A percentile compares a stretch with the other conserved stretches of the same genome.
These are phyloP conservation scores for Ganoderma sinense DNA, from an alignment of 1,284 basidiomycete genomes.

Conservation along the genomic window DNA sequence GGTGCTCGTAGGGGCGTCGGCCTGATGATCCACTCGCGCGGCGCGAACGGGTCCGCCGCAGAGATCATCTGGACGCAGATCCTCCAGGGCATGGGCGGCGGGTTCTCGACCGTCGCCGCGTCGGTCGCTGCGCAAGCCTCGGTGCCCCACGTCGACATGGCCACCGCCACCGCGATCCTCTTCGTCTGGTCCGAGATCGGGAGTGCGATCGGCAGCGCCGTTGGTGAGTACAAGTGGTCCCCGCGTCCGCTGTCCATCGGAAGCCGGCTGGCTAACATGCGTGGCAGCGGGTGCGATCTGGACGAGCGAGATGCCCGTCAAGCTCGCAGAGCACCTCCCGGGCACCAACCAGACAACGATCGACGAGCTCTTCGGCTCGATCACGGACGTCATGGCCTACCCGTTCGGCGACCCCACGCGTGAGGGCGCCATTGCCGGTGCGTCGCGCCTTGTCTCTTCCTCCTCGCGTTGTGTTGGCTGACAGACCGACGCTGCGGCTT, in stretches of 20 bases:
- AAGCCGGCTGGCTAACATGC: neutral
- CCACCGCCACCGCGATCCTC: constrained; percentile 83
- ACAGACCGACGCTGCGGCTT: neutral
- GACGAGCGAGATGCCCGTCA: constrained; percentile 64
- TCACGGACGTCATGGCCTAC: constrained; percentile 52
- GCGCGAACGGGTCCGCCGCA: constrained; percentile 63
- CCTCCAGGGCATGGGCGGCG: constrained; percentile 82
- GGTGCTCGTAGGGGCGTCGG: constrained; percentile 59
- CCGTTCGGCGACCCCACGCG: constrained; percentile 61
- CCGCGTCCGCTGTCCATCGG: neutral
- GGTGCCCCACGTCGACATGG: constrained; percentile 80
- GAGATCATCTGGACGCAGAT: constrained; percentile 77
- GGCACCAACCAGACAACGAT: constrained; percentile 46
- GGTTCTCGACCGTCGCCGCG: constrained; percentile 72
- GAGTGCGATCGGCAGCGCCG: constrained; percentile 73
- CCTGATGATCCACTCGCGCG: constrained; percentile 78
- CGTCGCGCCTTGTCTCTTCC: constrained; percentile 21
- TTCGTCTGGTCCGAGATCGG: constrained; percentile 85
- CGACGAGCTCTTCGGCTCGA: constrained; percentile 56
- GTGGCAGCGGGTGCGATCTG: constrained; percentile 63
- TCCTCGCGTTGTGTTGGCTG: neutral
- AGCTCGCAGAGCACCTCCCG: constrained; percentile 62
- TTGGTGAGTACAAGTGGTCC: too few relatives aligned
- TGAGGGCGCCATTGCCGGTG: constrained; percentile 62
- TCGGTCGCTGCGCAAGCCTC: constrained; percentile 84